Evolutionary conservation across 2,329 filamentous ascomycete species (phyloP), one percentile per base, ranked within the genome.

Genomic region (Fusarium sarcochroum): DNA sequence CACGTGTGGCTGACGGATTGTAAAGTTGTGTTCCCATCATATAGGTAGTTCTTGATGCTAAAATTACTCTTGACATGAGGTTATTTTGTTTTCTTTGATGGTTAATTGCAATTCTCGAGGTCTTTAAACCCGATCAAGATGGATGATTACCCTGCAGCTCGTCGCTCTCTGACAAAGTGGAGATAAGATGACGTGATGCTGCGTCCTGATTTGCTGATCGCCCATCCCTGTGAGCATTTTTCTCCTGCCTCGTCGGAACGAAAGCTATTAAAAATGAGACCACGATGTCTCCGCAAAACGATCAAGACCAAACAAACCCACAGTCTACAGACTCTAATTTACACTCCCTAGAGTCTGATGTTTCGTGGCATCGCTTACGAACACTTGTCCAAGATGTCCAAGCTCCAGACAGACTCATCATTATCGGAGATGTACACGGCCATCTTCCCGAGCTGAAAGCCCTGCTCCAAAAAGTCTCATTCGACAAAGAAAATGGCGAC

Each of bases 401-500:
- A 13, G 14, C 23, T 7, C 53, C 11, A 46, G 51, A 49, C 18
- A 67, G 65, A 34, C 32, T 73, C 1, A 40, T 98, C n/a, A 85
- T 97, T 57, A 84, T 98, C 27, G 94, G 94, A 46, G 94, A 98
- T 80, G 92, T 97, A 2, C 94, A 98, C 79, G 94, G 94, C 14
- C 94, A 94, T 79, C 87, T 87, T 63, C 76, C 86, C 10, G 87
- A 93, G 63, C 81, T 92, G 76, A 79, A 82, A 74, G 76, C 83
- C 15, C 83, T 97, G 7, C 83, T 97, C 10, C 76, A 84, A 6
- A 90, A 93, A 73, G 81, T 91, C 14, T 77, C 83, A n/a, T 94
- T 93, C 77, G 78, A 89, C 50, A 69, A 18, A 7, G 9, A 23
- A 1, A 46, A 62, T 11, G 68, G 68, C 4, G 94, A 96, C 75